Evolutionary conservation across 371 early-diverging fungal species (phyloP).

Genomic region (Globomyces sp.): DNA sequence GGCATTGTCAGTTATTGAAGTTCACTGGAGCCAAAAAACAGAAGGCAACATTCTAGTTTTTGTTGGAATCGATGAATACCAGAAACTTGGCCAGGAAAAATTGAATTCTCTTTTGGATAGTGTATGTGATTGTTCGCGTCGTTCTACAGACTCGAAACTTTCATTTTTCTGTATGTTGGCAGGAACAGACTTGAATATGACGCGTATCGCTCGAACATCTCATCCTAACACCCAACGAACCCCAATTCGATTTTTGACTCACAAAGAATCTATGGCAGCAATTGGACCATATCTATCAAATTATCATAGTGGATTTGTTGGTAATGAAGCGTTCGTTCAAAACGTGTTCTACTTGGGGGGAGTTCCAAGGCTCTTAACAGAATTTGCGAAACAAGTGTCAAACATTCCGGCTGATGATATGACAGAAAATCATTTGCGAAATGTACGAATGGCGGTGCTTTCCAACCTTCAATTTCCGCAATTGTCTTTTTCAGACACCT

Average conservation of each 20-base stretch:
- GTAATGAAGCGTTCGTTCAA: conserved; percentile 17
- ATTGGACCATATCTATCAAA: conserved; percentile 18
- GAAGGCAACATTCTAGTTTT: conserved; percentile 16
- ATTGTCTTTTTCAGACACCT: conserved; percentile 17
- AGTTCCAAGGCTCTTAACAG: conserved; percentile 22
- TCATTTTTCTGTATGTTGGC: conserved; percentile 20
- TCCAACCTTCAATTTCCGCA: not conserved
- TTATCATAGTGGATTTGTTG: conserved; percentile 13
- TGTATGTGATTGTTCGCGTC: conserved; percentile 6
- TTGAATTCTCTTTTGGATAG: conserved; percentile 21
- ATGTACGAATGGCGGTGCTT: not conserved
- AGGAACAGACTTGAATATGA: conserved; percentile 20
- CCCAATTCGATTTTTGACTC: conserved; percentile 21
- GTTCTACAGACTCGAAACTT: not conserved
- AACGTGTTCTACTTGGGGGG: conserved; percentile 20
- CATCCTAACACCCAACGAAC: conserved; percentile 13
- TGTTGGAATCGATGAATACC: conserved; percentile 23
- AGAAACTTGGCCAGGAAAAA: conserved; percentile 15
- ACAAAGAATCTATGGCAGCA: conserved; percentile 16
- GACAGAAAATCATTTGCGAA: conserved; percentile 14
- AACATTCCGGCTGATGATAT: not conserved
- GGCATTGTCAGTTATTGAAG: conserved; percentile 19
- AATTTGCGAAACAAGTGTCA: conserved; percentile 11
- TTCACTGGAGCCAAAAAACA: conserved; percentile 10
- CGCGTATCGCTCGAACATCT: conserved; percentile 17